Percentiles rank a stretch among this genome's conserved stretches.
These are phyloP conservation scores for Phytophthora ohioensis DNA, from an alignment of 352 stramenopile genomes.

Conservation along the genomic window DNA sequence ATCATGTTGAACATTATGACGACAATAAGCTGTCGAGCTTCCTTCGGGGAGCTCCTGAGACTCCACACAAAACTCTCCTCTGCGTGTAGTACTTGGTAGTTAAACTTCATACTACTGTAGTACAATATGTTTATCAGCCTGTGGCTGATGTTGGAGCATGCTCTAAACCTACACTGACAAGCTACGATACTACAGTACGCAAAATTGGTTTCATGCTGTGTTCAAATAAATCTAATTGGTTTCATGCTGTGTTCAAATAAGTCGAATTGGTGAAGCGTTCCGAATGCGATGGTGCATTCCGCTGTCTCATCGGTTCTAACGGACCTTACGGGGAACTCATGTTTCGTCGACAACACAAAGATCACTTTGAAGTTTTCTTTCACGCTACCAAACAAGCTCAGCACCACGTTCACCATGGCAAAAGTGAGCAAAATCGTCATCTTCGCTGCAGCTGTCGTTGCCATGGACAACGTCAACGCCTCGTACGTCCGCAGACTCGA, in stretches of 20 bases:
- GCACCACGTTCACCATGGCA: constrained; percentile 11
- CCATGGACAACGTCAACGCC: constrained; percentile 4
- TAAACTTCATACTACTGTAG: neutral
- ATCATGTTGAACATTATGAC: constrained; percentile 84
- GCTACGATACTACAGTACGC: too few species aligned
- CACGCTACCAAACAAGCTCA: neutral
- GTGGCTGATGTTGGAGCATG: too few species aligned
- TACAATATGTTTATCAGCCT: too few species aligned
- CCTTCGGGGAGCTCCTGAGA: constrained; percentile 52
- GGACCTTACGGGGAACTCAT: neutral
- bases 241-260: neutral
- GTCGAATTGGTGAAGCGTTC: constrained; percentile 8
- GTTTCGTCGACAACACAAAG: neutral
- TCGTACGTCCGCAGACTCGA: constrained; percentile 21
- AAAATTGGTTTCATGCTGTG: neutral
- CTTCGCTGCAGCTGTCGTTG: constrained; percentile 4
- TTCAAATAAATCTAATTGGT: too few species aligned
- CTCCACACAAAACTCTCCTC: constrained; percentile 41
- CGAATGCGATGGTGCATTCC: constrained; percentile 17
- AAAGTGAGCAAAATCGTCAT: constrained; percentile 10
- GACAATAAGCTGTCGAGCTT: constrained; percentile 55
- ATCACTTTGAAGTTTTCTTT: constrained; percentile 28
- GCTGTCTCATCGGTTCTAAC: constrained; percentile 4
- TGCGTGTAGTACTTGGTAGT: neutral
- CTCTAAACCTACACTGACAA: too few species aligned